Evolutionary conservation across 139 green algal species (phyloP).

Genomic region (Desmodesmus armatus): DNA sequence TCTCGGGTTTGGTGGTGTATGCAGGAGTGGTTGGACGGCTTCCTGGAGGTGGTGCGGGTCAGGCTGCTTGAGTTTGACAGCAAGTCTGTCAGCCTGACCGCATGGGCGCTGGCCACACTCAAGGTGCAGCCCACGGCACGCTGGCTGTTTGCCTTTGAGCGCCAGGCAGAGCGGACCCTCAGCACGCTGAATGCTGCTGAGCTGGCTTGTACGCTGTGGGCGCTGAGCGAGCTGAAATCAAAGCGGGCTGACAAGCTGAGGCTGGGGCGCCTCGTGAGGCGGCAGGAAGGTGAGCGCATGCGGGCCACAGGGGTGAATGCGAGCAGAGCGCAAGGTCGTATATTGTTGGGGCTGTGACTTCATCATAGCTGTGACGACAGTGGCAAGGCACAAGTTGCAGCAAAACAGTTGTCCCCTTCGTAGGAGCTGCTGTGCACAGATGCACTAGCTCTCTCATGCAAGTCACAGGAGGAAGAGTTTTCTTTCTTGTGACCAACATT

Average conservation of each 20-base stretch:
- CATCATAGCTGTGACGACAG: too few relatives aligned
- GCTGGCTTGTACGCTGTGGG: conserved; percentile 45
- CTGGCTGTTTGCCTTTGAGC: conserved; percentile 29
- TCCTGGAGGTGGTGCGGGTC: neutral
- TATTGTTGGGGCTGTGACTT: too few relatives aligned
- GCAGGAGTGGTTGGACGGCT: neutral
- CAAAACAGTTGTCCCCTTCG: too few relatives aligned
- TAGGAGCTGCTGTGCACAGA: too few relatives aligned
- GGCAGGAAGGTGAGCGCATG: conserved; percentile 40
- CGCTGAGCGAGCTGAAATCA: conserved; percentile 32
- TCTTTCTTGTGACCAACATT: too few relatives aligned
- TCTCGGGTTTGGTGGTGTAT: neutral
- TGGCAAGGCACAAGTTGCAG: too few relatives aligned
- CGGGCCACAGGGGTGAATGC: too few relatives aligned
- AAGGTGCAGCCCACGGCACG: neutral
- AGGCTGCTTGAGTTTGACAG: conserved; percentile 31
- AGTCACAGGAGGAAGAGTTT: too few relatives aligned
- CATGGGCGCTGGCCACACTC: conserved; percentile 40
- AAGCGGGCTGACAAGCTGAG: conserved; percentile 30
- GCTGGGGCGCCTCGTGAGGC: conserved; percentile 16
- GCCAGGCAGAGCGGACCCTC: neutral
- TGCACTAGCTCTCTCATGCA: too few relatives aligned
- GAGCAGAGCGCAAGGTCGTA: too few relatives aligned
- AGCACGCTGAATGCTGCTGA: conserved; percentile 13
- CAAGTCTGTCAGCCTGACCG: conserved; percentile 24